Evolutionary conservation across 768 basidiomycete species (phyloP).

Genomic region (Rhizopogon roseolus): DNA sequence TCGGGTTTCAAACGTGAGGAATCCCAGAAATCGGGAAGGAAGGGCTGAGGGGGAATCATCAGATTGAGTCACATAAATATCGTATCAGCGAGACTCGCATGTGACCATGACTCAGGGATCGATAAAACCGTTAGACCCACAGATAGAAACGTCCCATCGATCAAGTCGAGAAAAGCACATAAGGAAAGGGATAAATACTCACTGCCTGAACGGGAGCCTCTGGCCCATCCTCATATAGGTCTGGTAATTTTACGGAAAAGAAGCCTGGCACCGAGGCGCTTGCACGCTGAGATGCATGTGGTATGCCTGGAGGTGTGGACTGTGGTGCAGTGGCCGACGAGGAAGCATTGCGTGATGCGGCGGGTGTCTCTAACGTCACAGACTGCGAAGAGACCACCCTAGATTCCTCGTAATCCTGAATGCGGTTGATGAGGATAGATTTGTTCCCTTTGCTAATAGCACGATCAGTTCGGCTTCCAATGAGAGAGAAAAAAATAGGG

Average conservation of each 20-base stretch:
- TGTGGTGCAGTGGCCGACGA: conserved; percentile 17
- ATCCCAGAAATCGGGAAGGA: conserved; percentile 54
- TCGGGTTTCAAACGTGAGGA: conserved; percentile 36
- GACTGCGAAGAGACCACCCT: conserved; percentile 16
- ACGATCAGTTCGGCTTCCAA: conserved; percentile 5
- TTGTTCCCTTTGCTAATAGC: conserved; percentile 53
- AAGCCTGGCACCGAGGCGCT: conserved; percentile 22
- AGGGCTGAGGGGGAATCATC: conserved; percentile 38
- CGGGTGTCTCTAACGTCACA: conserved; percentile 15
- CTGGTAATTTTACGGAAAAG: conserved; percentile 53
- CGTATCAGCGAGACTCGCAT: conserved; percentile 7
- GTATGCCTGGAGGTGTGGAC: conserved; percentile 39
- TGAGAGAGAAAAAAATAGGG: conserved; percentile 6
- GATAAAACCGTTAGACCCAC: neutral
- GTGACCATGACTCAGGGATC: conserved; percentile 3
- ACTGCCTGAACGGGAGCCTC: conserved; percentile 55
- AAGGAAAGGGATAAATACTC: conserved; percentile 18
- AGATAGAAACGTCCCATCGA: neutral
- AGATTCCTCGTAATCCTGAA: conserved; percentile 45
- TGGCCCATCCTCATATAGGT: conserved; percentile 39
- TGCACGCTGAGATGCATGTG: conserved; percentile 25
- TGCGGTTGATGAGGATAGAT: conserved; percentile 46
- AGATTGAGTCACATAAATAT: conserved; percentile 2
- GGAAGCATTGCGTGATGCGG: conserved; percentile 22
- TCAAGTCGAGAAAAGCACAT: neutral